Evolutionary conservation across 2,329 filamentous ascomycete species (phyloP).

Genomic region (Ophiostoma tasmaniense): DNA sequence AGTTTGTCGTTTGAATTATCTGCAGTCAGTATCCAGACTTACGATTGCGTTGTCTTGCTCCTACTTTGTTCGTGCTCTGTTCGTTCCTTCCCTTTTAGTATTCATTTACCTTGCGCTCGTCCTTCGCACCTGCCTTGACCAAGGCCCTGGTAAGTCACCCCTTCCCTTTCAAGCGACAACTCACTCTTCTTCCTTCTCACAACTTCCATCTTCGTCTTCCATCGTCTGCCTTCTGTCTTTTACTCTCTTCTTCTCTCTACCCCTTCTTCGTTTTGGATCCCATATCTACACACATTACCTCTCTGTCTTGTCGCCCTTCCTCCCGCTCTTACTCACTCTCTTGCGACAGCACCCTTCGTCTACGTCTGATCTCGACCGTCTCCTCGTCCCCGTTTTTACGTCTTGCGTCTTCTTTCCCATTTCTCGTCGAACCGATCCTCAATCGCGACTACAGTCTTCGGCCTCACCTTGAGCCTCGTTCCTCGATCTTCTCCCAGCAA

Average conservation of each 20-base stretch:
- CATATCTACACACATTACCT: not conserved
- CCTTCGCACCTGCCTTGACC: conserved; percentile 3
- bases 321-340: not conserved
- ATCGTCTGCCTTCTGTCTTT: not conserved
- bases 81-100: not conserved
- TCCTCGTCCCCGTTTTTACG: not conserved
- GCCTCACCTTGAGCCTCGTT: not conserved
- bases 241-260: not conserved
- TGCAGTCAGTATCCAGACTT: not conserved
- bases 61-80: not conserved
- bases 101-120: not conserved
- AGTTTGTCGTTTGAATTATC: not conserved
- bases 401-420: not conserved
- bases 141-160: not conserved
- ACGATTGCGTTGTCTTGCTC: not conserved
- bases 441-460: not conserved
- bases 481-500: not conserved
- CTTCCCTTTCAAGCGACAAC: not conserved
- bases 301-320: not conserved
- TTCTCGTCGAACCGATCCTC: not conserved
- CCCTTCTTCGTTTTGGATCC: too few relatives aligned
- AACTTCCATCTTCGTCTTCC: not conserved
- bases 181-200: not conserved
- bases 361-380: not conserved
- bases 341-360: not conserved